Evolutionary conservation across 164 flowering plant genomes (phyloP).

Genomic region (Hamamelis virginiana): DNA sequence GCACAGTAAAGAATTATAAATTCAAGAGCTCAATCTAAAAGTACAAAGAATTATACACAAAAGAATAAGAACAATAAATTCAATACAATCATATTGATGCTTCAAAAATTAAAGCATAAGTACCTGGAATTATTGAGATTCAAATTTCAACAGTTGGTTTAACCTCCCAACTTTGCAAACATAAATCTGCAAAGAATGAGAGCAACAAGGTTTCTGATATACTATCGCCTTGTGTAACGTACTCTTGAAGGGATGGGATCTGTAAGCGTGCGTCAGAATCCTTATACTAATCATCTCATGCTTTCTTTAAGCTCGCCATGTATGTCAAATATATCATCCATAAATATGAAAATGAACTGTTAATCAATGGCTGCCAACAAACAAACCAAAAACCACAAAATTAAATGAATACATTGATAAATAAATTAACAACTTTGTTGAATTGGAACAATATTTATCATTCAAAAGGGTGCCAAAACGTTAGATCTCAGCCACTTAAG

Average conservation of each 20-base stretch:
- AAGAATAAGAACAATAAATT: neutral
- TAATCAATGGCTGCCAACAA: conserved; percentile 67
- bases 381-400: conserved; percentile 7
- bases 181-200: neutral
- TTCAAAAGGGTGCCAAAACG: neutral
- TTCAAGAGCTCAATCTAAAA: neutral
- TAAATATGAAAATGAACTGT: conserved; percentile 72
- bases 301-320: conserved; percentile 80
- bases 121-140: neutral
- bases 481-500: no score
- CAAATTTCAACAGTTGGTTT: neutral
- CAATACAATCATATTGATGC: no score
- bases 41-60: neutral
- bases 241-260: neutral
- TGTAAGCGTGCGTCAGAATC: neutral
- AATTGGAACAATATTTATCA: neutral
- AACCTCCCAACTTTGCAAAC: neutral
- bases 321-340: conserved; percentile 92
- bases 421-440: neutral
- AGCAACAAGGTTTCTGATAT: neutral
- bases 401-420: neutral
- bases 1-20: no score
- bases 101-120: neutral
- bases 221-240: neutral
- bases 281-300: conserved; percentile 7